Base-by-base conservation (phyloP, 306 rosid species). In the Amphicarpaea edgeworthii region DNA sequence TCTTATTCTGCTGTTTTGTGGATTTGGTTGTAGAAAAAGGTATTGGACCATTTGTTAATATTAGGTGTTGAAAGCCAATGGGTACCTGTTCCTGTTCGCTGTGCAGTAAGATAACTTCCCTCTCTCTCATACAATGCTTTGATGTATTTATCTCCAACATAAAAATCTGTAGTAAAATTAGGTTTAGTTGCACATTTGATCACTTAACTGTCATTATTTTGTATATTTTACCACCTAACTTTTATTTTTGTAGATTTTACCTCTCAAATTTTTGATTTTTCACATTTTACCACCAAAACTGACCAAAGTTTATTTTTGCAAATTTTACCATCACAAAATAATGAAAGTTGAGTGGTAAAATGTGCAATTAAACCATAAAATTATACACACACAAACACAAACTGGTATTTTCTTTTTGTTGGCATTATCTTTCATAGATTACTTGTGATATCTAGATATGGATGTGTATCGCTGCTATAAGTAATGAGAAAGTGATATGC, bases 21-120 rank as follows among this genome's bases (percentile, higher is more conserved):
- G 71, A 49, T 11, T 58, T 75, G 79, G 8, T 51, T 78, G 77
- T 60, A 93, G 98, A 93, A 93, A 77, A 90, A 88, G 78, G 59
- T 83, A 43, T 82, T 93, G 91, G 98, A 93, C 75, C 79, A 88
- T 86, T 91, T 93, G 66, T 80, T 93, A 34, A 83, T 88, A 88
- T 77, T 93, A 81, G 85, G 96, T 73, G 90, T 93, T 70, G 98
- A 93, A 82, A 93, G 89, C 88, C 98, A 83, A 77, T 90, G 98
- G 96, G 94, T 91, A 21, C 96, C 98, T 60, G 90, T 90, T 74
- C 78, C 90, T 34, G 89, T 93, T 51, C 96, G 93, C 46, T 90
- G 93, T 79, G 82, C 78, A 77, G 98, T 93, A 83, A 79, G 93
- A 76, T 74, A 42, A 41, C 77, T 68, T 68, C 3, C 59, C 57